A percentile compares a stretch with the other conserved stretches of the same genome.
These are phyloP conservation scores for Dioszegia hungarica DNA, from an alignment of 768 basidiomycete species.

Conservation along the genomic window DNA sequence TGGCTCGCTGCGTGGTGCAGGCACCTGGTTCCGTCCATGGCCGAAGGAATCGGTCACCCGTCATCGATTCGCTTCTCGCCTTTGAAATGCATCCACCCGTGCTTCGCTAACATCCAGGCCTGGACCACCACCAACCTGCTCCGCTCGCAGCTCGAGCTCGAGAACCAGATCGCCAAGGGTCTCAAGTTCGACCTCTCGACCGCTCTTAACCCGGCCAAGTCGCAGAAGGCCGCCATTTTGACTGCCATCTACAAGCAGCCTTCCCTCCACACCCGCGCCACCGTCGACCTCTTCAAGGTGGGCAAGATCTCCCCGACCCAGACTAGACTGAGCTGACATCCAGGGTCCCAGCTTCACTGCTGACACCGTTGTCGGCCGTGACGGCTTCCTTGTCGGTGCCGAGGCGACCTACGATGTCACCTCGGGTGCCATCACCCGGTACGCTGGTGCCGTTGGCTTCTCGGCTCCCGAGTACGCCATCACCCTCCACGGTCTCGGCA, in stretches of 20 bases:
- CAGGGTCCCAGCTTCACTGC: conserved; percentile 97
- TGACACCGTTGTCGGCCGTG: conserved; percentile 89
- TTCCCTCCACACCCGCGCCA: conserved; percentile 82
- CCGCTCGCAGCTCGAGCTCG: conserved; percentile 85
- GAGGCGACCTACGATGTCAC: conserved; percentile 97
- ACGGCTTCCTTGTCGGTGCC: conserved; percentile 93
- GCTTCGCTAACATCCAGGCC: conserved; percentile 53
- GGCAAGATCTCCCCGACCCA: conserved; percentile 20
- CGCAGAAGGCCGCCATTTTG: conserved; percentile 73
- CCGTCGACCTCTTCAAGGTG: conserved; percentile 92
- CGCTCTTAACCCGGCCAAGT: conserved; percentile 78
- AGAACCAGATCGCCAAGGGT: conserved; percentile 95
- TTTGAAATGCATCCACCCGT: too few species aligned
- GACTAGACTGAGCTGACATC: background rate
- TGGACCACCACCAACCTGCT: conserved; percentile 95
- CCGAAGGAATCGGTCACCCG: too few species aligned
- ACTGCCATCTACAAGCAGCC: conserved; percentile 92
- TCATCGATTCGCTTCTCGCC: too few species aligned
- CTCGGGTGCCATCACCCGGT: conserved; percentile 84
- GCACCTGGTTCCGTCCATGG: too few species aligned
- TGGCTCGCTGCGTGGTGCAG: too few species aligned
- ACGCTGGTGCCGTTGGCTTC: conserved; percentile 87
- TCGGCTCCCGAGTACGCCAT: conserved; percentile 86
- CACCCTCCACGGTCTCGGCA: conserved; percentile 89
- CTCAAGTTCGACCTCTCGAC: conserved; percentile 90